Evolutionary conservation across 306 rosid genomes (phyloP).

Genomic region (Casuarina cunninghamiana): DNA sequence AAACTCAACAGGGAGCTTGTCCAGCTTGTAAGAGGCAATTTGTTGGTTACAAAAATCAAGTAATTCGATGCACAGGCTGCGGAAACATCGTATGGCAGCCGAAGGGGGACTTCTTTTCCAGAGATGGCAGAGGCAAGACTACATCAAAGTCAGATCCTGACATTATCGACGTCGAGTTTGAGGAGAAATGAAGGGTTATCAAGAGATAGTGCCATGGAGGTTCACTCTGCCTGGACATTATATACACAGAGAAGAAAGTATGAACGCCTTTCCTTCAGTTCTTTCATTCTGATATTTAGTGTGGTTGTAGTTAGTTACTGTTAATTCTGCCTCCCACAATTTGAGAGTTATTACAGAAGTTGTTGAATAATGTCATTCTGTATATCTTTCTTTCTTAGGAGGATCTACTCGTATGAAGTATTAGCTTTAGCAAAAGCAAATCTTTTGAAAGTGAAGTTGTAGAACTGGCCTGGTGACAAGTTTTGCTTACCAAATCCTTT

Average conservation of each 20-base stretch:
- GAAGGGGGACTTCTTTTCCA: conserved; percentile 63
- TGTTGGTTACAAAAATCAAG: conserved; percentile 78
- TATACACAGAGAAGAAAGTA: conserved; percentile 14
- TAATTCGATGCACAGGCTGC: conserved; percentile 70
- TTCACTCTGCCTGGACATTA: background rate
- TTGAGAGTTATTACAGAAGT: conserved; percentile 1
- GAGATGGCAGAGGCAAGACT: conserved; percentile 43
- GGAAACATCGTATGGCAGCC: conserved; percentile 99
- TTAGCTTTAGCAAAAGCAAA: too few relatives aligned
- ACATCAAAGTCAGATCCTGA: conserved; percentile 67
- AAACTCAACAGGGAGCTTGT: conserved; percentile 68
- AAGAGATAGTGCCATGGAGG: background rate
- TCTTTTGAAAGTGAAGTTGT: too few relatives aligned
- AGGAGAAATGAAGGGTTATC: conserved; percentile 67
- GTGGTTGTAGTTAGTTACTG: background rate
- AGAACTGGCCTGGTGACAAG: too few relatives aligned
- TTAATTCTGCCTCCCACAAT: conserved; percentile 12
- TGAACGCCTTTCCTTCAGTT: background rate
- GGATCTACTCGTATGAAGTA: too few relatives aligned
- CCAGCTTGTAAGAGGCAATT: conserved; percentile 90
- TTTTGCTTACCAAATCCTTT: too few relatives aligned
- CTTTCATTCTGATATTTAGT: background rate
- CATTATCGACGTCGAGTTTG: conserved; percentile 89
- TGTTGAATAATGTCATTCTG: conserved; percentile 14
- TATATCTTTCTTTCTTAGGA: background rate